Base-by-base conservation (phyloP, 148 eudicot species). In the Pharnaceum exiguum region DNA sequence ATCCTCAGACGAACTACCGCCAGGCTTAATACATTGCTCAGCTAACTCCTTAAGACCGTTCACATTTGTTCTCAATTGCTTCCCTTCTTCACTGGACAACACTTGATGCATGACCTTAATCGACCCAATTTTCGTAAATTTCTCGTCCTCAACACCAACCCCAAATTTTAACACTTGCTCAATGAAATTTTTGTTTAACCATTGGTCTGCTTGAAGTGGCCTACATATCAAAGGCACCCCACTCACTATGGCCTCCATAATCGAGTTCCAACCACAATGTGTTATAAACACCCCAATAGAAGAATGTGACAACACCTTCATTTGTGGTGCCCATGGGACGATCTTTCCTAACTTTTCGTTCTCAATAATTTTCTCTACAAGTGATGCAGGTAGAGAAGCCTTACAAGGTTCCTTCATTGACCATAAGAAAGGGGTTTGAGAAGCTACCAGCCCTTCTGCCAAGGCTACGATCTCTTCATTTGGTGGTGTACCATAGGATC, bases 221-320 rank as follows among this genome's bases (percentile, higher is more conserved):
- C 82, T 67, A 39, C 90, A 77, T 3, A 89, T 78, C 59, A 83
- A 32, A 0, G 97, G 97, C 59, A 89, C 82, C 1, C 86, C 80
- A 0, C 52, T 65, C 12, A 67, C 76, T 10, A 89, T 71, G 38
- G 90, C 77, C 72, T 89, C 97, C 60, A 81, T 4, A 2, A 81
- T 51, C 15, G 95, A 89, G 46, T 79, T 86, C 97, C 97, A 89
- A 3, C 97, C 97, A 27, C 82, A 74, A 16, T 89, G 97, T 2
- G 77, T 83, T 17, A 89, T 53, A 46, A 81, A 83, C 21, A 72
- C 88, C 2, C 90, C 90, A 0, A 77, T 27, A 0, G 80, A 51
- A n/a, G 43, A 19, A 56, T 83, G 87, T 0, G 36, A 70, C 31
- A 90, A 43, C 7, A 89, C 61, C 25, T 75, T 67, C 55, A 60